Evolutionary conservation across 1,284 basidiomycete species (phyloP).

Genomic region (Trichosporon asahii): DNA sequence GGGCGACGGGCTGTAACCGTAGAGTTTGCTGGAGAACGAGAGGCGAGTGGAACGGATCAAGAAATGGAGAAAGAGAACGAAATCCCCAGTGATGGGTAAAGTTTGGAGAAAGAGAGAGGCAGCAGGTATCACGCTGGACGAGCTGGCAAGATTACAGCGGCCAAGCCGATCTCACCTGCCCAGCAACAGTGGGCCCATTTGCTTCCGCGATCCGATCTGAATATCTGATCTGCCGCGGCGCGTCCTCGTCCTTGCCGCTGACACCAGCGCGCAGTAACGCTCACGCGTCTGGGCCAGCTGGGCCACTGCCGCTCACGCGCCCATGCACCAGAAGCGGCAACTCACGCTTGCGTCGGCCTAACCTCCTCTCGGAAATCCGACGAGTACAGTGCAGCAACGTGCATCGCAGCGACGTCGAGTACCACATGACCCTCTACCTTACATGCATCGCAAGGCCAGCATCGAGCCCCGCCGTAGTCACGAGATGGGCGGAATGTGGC

Average conservation of each 20-base stretch:
- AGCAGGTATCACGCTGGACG: neutral
- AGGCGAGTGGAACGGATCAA: neutral
- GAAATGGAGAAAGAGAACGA: neutral
- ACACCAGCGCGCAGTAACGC: neutral
- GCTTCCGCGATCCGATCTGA: neutral
- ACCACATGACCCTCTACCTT: neutral
- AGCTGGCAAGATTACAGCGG: neutral
- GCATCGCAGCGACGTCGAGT: neutral
- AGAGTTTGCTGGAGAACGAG: neutral
- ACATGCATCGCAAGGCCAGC: neutral
- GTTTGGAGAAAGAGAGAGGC: neutral
- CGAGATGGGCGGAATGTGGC: neutral
- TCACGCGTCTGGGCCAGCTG: neutral
- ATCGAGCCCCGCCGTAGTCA: neutral
- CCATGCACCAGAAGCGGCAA: neutral
- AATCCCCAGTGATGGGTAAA: neutral
- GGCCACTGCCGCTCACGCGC: neutral
- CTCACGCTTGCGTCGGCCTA: neutral
- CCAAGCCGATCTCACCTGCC: neutral
- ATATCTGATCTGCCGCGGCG: neutral
- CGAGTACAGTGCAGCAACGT: neutral
- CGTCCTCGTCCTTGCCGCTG: neutral
- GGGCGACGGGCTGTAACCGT: neutral
- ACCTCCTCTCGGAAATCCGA: neutral
- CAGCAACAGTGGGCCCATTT: neutral